Evolutionary conservation across 1,139 yeast genomes (phyloP).

Genomic region (Scheffersomyces illinoinensis): DNA sequence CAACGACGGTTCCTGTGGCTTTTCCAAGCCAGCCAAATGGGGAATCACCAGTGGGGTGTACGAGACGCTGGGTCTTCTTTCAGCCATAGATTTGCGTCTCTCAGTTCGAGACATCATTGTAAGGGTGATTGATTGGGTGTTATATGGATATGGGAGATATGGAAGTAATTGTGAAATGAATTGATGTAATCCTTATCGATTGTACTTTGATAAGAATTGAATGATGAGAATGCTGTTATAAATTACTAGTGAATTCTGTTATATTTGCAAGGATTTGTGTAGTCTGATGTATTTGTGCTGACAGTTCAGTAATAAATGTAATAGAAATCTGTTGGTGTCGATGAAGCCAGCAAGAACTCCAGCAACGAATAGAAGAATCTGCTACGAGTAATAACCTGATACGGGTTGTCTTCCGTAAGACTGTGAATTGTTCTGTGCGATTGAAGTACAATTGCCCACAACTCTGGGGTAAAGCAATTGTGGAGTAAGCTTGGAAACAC

Average conservation of each 20-base stretch:
- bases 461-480: background rate
- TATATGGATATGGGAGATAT: background rate
- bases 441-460: background rate
- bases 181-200: background rate
- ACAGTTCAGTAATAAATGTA: background rate
- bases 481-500: background rate
- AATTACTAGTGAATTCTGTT: background rate
- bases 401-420: background rate
- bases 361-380: background rate
- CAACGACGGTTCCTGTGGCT: slow-evolving; percentile 52
- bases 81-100: slow-evolving; percentile 73
- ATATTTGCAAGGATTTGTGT: background rate
- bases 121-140: background rate
- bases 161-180: background rate
- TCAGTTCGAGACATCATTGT: slow-evolving; percentile 25
- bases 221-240: background rate
- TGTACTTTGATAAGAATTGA: background rate
- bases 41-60: slow-evolving; percentile 66
- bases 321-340: background rate
- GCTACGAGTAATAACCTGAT: background rate
- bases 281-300: too few species aligned
- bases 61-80: slow-evolving; percentile 62
- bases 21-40: slow-evolving; percentile 73
- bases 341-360: background rate
- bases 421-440: background rate